Evolutionary conservation across 352 stramenopile genomes (phyloP), one percentile per base, ranked within the genome.

Genomic region (Phytophthora syringae): DNA sequence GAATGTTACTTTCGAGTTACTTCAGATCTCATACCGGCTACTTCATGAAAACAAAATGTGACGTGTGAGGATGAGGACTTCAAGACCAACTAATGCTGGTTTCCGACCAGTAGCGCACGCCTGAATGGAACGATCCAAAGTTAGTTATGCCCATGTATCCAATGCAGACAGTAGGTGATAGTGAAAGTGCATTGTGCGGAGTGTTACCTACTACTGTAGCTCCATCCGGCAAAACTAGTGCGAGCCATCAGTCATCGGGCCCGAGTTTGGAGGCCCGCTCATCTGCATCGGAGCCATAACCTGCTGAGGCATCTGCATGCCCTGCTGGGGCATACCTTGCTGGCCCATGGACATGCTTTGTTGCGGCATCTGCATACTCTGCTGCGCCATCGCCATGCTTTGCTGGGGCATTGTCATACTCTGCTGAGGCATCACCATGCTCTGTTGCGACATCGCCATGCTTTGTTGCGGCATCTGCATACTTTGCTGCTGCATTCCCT

Each of bases 371-470:
- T 44, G 21, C 37, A 60, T 48, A 16, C 47, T 56, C 15, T 69
- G 72, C 30, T 73, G 64, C 11, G 52, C 28, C 49, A 70, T 64
- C 6, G 56, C 44, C 40, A 69, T 65, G 36, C 55, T 65, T 25
- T 76, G 71, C 3, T 76, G 70, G 0, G 52, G 18, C 65, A 76
- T 74, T 0, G 50, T 10, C 44, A 74, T 74, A 37, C 52, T 70
- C 18, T 67, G 60, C 18, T 74, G 70, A 12, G 55, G 44, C 49
- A 70, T 61, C 2, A 49, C 21, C 60, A 76, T 70, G 18, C 58
- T 70, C 24, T 74, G 67, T 28, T 68, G 67, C 1, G 56, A 22
- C 76, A 82, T 69, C 10, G 53, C 25, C 67, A 80, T 80, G 30
- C 39, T 69, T 18, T 72, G 37, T 25, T 61, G 61, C 27, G 47